Conservation (phyloP, 495 filamentous ascomycete genomes). For the Lepraria neglecta region DNA sequence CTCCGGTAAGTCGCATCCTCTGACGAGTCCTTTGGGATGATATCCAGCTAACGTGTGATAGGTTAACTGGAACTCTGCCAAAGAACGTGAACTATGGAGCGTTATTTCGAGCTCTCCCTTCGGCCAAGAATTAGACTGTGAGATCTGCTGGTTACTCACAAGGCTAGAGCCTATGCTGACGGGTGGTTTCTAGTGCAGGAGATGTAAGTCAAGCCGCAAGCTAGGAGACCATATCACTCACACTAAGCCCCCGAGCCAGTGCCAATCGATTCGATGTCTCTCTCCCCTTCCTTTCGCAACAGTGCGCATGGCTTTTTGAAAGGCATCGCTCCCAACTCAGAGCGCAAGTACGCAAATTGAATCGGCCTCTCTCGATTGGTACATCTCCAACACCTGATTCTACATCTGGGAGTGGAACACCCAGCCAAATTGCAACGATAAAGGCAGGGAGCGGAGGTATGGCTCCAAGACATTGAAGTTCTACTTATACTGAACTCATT, state of each 20-base stretch:
- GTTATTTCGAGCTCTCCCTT: conserved; percentile 63
- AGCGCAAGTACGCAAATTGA: conserved; percentile 80
- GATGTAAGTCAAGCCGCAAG: conserved; percentile 51
- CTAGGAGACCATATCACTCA: conserved; percentile 10
- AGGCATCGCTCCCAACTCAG: conserved; percentile 80
- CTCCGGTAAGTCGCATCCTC: conserved; percentile 51
- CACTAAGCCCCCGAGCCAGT: conserved; percentile 33
- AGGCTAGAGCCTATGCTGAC: conserved; percentile 34
- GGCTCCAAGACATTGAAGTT: conserved; percentile 20
- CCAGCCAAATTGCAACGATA: conserved; percentile 52
- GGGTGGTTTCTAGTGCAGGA: conserved; percentile 58
- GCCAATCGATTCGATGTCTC: conserved; percentile 65
- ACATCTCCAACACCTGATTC: conserved; percentile 46
- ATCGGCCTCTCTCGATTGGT: conserved; percentile 42
- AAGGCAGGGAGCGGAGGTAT: conserved; percentile 52
- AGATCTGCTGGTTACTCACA: conserved; percentile 26
- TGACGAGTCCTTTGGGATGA: conserved; percentile 14
- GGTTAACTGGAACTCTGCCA: conserved; percentile 68
- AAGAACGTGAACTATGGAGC: conserved; percentile 87
- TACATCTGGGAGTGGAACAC: conserved; percentile 43
- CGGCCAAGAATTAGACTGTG: conserved; percentile 80
- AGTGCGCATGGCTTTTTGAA: conserved; percentile 93
- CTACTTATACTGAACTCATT: conserved; percentile 19
- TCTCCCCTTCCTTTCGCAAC: conserved; percentile 82
- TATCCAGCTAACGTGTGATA: conserved; percentile 28